Evolutionary conservation across 116 monocot genomes (phyloP).

Genomic region (Dioscorea cayenensis): DNA sequence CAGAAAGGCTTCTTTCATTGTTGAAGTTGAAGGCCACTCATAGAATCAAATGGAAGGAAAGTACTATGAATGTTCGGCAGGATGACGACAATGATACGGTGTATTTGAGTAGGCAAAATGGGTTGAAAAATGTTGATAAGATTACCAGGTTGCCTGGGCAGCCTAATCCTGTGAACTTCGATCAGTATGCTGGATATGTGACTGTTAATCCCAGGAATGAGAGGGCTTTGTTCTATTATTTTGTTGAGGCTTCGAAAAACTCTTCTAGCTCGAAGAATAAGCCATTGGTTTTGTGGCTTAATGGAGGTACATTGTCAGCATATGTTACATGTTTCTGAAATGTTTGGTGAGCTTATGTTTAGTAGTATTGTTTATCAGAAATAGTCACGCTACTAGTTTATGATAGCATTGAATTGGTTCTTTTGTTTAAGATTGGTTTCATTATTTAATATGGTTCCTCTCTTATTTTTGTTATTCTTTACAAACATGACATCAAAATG

Average conservation of each 20-base stretch:
- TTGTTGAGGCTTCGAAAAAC: conserved; percentile 16
- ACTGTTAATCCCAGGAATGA: conserved; percentile 20
- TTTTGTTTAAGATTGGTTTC: no score
- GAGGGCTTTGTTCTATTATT: conserved; percentile 34
- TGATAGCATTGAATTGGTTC: no score
- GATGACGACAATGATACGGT: neutral
- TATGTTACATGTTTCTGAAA: no score
- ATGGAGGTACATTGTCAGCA: conserved; percentile 23
- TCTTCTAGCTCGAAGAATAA: conserved; percentile 6
- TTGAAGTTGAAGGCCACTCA: neutral
- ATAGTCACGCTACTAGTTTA: no score
- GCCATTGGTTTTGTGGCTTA: conserved; percentile 49
- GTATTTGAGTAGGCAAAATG: neutral
- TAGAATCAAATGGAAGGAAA: no score
- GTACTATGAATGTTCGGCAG: neutral
- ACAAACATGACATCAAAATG: no score
- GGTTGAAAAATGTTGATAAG: conserved; percentile 4
- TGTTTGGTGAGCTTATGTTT: no score
- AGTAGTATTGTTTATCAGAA: no score
- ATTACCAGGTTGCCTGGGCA: conserved; percentile 19
- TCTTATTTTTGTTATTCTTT: no score
- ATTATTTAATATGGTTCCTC: no score
- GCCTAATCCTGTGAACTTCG: conserved; percentile 6
- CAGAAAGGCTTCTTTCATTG: neutral
- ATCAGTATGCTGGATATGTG: conserved; percentile 37